Evolutionary conservation across 2,329 filamentous ascomycete species (phyloP), one percentile per base, ranked within the genome.

Genomic region (Epichloe elymi): DNA sequence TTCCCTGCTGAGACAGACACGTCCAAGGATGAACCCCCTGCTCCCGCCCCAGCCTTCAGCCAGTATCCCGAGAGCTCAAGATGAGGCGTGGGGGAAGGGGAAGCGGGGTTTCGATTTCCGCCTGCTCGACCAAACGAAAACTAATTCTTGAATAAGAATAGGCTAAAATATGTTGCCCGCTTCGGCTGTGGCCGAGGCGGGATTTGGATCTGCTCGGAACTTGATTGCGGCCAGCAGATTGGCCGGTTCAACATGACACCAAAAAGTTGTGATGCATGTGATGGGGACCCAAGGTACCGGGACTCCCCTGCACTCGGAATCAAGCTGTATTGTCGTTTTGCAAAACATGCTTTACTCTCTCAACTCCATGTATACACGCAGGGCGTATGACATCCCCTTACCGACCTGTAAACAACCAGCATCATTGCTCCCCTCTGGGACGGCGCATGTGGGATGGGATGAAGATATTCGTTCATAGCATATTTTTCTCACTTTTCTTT

Each of bases 1-100:
- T 73, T 75, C 54, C 73, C 73, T 20, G 63, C 66, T 40, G 70
- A 68, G 58, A 70, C 73, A 23, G 71, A 74, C 54, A 63, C 61
- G 23, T 63, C 65, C 12, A 23, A n/a, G n/a, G 63, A 64, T 50
- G 65, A 66, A 14, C 61, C 5, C 5, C 64, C 67, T 38, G 52
- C 67, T 14, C 68, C 70, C 3, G 60, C 67, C 44, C 67, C 70
- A 30, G 68, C 69, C 7, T 72, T 70, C 55, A 59, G 60, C 56
- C 57, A 59, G 48, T 50, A 59, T 46, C 46, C 43, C 14, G 37
- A 52, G 37, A 39, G 43, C 40, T 33, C 52, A 41, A 51, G 30
- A 46, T 54, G 56, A 51, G 49, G 52, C 52, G 52, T 56, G 43
- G 26, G 49, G 41, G 40, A 15, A 10, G 2, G 26, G 17, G 17